Base-by-base conservation (phyloP, 2,329 filamentous ascomycete genomes). In the Aspergillus brasiliensis region DNA sequence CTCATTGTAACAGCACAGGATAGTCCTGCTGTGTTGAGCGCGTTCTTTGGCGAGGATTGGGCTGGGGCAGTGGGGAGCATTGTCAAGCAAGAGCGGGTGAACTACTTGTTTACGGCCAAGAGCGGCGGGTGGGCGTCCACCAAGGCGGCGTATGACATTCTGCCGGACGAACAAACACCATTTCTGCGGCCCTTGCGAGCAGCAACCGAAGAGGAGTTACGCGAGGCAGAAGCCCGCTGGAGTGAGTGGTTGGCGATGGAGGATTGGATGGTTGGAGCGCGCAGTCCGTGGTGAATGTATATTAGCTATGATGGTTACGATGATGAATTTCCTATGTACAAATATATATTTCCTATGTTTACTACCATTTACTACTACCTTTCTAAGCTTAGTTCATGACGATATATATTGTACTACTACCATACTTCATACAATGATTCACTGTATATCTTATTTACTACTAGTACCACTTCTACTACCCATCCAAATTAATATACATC, bases 211-310 rank as follows among this genome's bases (percentile, higher is more conserved):
- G 85, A 87, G 44, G 95, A 98, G 78, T 90, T 98, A 62, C 84
- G 90, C 56, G 84, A 80, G 19, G 93, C 93, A 0, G 94, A 98
- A 77, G 84, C 85, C 57, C 87, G 84, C 60, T 99, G 95, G 95
- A 96, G 92, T 73, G 88, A 94, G 71, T 98, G 94, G 94, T 78
- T 97, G 38, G 91, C 91, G 7, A 96, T 97, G 91, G 92, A 97
- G 76, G 94, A 97, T 76, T 98, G 94, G 94, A 96, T 97, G 92
- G 81, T 97, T 17, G 93, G 93, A 5, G 88, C 91, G 1, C 81
- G 91, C 17, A 75, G 72, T 70, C 75, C 75, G 51, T 77, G 71
- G 70, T 73, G 60, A 53, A 51, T 44, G 19, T 23, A 10, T 11
- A 6, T 44, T 23, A 23, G 19, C 21, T 10, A 57, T 57, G 59